phyloP scores from a whole-genome alignment of 1,284 basidiomycete genomes.

The Ceratobasidium theobromae region DNA sequence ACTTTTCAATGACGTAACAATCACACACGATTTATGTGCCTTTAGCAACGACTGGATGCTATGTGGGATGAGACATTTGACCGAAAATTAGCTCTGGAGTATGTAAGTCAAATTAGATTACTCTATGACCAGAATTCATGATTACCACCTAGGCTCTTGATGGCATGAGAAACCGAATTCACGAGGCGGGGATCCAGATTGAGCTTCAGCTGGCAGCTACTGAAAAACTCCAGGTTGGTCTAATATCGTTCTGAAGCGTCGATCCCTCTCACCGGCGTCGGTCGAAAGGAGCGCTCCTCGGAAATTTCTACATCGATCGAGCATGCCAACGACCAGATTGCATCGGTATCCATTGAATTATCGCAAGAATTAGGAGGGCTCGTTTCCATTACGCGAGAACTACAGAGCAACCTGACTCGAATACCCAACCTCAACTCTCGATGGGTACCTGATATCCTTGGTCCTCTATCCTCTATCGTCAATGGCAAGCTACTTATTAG shows the following conservation, averaged over 20 bases:
- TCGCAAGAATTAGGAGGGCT: slow-evolving; percentile 3
- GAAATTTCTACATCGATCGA: not conserved
- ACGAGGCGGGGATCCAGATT: not conserved
- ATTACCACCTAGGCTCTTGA: not conserved
- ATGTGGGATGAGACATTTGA: slow-evolving; percentile 24
- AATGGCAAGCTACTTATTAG: not conserved
- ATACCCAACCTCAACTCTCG: not conserved
- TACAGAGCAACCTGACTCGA: slow-evolving; percentile 7
- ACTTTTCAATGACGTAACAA: not conserved
- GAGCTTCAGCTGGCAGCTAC: not conserved
- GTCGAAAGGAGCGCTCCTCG: slow-evolving; percentile 8
- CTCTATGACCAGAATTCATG: too few relatives aligned
- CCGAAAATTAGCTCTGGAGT: slow-evolving; percentile 7
- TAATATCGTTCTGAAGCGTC: too few relatives aligned
- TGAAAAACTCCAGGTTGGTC: slow-evolving; percentile 7
- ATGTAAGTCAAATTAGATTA: not conserved
- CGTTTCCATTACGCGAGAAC: not conserved
- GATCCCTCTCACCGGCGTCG: too few relatives aligned
- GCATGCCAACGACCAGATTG: not conserved
- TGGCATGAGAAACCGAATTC: not conserved
- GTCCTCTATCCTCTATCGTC: not conserved
- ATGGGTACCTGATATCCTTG: not conserved
- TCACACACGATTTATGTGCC: not conserved
- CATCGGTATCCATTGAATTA: not conserved
- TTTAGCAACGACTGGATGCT: not conserved